Evolutionary conservation across 1,139 yeast species (phyloP), one percentile per base, ranked within the genome.

Genomic region (Protomyces arabidopsidicola): DNA sequence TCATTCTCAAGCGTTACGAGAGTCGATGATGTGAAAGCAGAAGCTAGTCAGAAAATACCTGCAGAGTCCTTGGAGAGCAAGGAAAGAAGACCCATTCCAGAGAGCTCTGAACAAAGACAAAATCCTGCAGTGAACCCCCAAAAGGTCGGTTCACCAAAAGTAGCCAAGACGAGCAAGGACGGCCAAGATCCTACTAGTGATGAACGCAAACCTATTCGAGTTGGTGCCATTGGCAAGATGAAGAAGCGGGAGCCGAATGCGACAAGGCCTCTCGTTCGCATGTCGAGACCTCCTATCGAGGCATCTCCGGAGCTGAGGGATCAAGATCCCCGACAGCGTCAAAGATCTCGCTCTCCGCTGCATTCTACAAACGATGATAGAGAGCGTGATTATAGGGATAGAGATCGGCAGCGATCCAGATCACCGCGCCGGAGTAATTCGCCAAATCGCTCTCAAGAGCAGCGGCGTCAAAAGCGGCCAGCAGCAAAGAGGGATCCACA

Each of bases 121-220:
- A 50, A 14, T 6, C 36, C 39, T 5, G 27, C 18, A n/a, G 16
- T 12, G 4, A 31, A 8, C 2, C 24, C 55, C 10, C 10, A 20
- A 16, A n/a, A n/a, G 24, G 34, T 52, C 20, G 6, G n/a, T 14
- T 3, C 16, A 10, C 34, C 27, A 24, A n/a, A 16, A n/a, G 24
- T 3, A 12, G 27, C 51, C 14, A 18, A 45, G 14, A 18, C 16
- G 22, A 3, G 22, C 22, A 45, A 45, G 31, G 10, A 14, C 16
- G 16, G 38, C 18, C 16, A 24, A 3, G 53, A 6, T 20, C n/a
- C 18, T 39, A 50, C 22, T 3, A 42, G 56, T 5, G 31, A 48
- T 14, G 55, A 50, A 14, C 51, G 62, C 14, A 58, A 58, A 38
- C 62, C 62, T 2, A 58, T 58, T 35, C 53, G 62, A 8, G 62